These are phyloP conservation scores for Rhizopogon hawkerae DNA, from an alignment of 1,284 basidiomycete species.

Conservation along the genomic window DNA sequence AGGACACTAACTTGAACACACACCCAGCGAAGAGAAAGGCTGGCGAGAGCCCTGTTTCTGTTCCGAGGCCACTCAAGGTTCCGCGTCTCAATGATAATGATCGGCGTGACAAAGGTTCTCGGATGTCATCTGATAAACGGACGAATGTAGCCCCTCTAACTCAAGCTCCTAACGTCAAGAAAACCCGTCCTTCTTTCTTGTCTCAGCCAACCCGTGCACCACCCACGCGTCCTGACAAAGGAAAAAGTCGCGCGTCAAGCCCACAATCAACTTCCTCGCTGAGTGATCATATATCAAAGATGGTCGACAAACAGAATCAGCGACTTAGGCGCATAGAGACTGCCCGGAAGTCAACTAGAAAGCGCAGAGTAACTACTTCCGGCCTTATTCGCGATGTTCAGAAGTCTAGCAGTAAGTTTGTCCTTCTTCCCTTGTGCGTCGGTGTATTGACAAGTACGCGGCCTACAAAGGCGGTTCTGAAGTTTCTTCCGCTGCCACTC, in stretches of 20 bases:
- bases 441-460: neutral
- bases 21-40: conserved; percentile 24
- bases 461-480: neutral
- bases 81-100: conserved; percentile 14
- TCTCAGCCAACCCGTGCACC: neutral
- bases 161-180: conserved; percentile 5
- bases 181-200: neutral
- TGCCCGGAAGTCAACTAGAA: conserved; percentile 18
- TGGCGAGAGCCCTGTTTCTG: conserved; percentile 9
- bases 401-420: conserved; percentile 9
- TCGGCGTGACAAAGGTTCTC: neutral
- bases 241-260: neutral
- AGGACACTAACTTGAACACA: conserved; percentile 7
- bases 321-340: conserved; percentile 13
- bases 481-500: neutral
- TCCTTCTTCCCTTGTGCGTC: neutral
- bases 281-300: conserved; percentile 2
- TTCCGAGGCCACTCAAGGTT: conserved; percentile 12
- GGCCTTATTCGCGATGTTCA: conserved; percentile 16
- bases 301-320: conserved; percentile 6
- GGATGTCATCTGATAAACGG: neutral
- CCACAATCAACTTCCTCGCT: neutral
- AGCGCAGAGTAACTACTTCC: conserved; percentile 9
- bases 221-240: neutral
- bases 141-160: conserved; percentile 2